Base-by-base conservation (phyloP, 371 early-diverging fungal genomes). In the Blastocladiella emersonii region DNA sequence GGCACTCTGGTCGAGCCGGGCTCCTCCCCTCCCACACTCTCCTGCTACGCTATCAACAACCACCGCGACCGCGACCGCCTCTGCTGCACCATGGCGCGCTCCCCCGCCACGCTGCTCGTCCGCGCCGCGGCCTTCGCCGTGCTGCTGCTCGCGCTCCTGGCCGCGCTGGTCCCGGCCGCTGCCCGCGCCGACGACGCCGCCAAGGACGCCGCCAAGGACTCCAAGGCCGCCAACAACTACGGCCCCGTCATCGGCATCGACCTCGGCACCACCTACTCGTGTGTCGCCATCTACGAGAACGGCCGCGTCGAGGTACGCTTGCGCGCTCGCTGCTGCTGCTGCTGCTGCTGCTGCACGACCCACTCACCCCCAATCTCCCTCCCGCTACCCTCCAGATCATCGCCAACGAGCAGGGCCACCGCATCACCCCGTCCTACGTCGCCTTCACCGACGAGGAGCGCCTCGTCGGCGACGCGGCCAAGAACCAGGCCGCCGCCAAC, bases 391-490 rank as follows among this genome's bases (percentile, higher is more conserved):
- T 7, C 17, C 23, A 82, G 67, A 90, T 92, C 70, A 84, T 91
- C 67, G 82, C 84, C 66, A 89, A 89, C 73, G 83, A 85, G 60
- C 83, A 83, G 68, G 90, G 90, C 66, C 76, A 85, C 70, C 83
- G 89, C 72, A 91, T 91, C 62, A 92, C 91, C 44, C 93, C 95
- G 32, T 91, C 91, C 5, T 89, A 89, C 72, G 92, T 95, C 60
- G 85, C 87, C 35, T 87, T 88, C 76, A 85, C 88, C 69, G 83
- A 82, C 23, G 70, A 68, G 25, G 88, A 88, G 72, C 84, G 89
- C 73, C 73, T 91, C 56, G 86, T 92, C 64, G 95, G 93, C 67
- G 88, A 91, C 68, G 84, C 86, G 53, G 92, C 93, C 56, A 90
- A 90, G 85, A 87, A 89, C 68, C 78, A 76, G 69, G 85, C 81